Percentiles rank a stretch among this genome's conserved stretches.
Conservation (phyloP, 2,329 filamentous ascomycete species). For the Aspergillus bombycis region DNA sequence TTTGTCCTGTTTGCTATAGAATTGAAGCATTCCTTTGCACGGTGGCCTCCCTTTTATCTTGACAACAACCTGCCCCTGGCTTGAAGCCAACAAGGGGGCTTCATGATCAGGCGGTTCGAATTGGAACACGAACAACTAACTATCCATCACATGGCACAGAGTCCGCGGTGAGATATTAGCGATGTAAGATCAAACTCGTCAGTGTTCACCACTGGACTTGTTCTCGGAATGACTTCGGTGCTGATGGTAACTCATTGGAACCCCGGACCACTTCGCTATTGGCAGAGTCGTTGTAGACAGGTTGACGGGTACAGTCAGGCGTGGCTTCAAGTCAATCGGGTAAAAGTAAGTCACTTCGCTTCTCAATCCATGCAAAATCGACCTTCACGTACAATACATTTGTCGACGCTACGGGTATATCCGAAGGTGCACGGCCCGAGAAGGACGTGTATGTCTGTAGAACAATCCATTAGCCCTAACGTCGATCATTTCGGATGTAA, state of each 20-base stretch:
- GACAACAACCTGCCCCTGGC: neutral
- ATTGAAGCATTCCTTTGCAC: neutral
- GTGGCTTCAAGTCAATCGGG: neutral
- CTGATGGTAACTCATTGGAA: neutral
- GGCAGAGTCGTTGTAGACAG: neutral
- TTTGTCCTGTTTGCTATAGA: neutral
- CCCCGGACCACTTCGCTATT: neutral
- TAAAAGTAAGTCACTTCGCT: no score
- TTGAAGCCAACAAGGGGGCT: neutral
- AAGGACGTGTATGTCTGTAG: neutral
- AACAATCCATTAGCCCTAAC: neutral
- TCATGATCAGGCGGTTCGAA: constrained; percentile 1
- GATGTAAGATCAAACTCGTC: neutral
- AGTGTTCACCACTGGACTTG: neutral
- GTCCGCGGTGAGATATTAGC: neutral
- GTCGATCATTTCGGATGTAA: constrained; percentile 4
- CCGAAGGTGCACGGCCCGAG: neutral
- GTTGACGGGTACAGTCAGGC: neutral
- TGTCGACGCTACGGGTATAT: neutral
- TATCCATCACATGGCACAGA: neutral
- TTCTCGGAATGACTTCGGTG: neutral
- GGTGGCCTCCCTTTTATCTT: constrained; percentile 4
- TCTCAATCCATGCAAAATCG: neutral
- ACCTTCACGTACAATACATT: neutral
- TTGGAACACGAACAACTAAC: neutral